Evolutionary conservation across 306 rosid genomes (phyloP), one percentile per base, ranked within the genome.

Genomic region (Vicia sativa): DNA sequence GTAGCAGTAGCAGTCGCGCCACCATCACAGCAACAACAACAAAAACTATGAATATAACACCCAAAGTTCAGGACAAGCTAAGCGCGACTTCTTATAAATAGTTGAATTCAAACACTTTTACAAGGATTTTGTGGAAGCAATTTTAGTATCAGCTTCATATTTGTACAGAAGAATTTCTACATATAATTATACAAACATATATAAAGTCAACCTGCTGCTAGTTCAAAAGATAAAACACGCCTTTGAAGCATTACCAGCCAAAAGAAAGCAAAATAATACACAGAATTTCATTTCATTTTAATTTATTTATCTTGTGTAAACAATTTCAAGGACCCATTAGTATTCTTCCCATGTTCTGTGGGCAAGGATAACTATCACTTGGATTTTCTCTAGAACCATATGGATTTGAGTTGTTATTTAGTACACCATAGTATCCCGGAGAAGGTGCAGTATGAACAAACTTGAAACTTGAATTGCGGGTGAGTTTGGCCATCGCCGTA

Each of bases 301-400:
- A 18, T 64, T 53, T 12, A 64, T 45, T 26, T 28, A 26, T 26
- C 37, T 61, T 16, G 39, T 7, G 67, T 29, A 64, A 73, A 68
- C 79, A 81, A 73, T 60, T 70, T 77, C 65, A 93, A 5, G 99
- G 99, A 71, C 97, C 97, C 29, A 87, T 88, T 78, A 93, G 86
- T 67, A 88, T 76, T 77, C 97, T 88, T 68, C 97, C 97, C 44
- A 87, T 73, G 84, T 79, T 91, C 78, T 80, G 87, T 0, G 91
- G 88, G 85, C 83, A 87, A 10, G 84, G 95, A 73, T 86, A 87
- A 65, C 73, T 68, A 63, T 86, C 90, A 19, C 77, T 84, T 39
- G 75, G 67, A 54, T 84, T 83, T 74, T 90, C 96, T 84, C 91
- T 85, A 29, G 96, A 87, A 61, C 87, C 97, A 68, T 77, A 86